Conservation (phyloP, 2,329 filamentous ascomycete species). For the Beauveria pseudobassiana region DNA sequence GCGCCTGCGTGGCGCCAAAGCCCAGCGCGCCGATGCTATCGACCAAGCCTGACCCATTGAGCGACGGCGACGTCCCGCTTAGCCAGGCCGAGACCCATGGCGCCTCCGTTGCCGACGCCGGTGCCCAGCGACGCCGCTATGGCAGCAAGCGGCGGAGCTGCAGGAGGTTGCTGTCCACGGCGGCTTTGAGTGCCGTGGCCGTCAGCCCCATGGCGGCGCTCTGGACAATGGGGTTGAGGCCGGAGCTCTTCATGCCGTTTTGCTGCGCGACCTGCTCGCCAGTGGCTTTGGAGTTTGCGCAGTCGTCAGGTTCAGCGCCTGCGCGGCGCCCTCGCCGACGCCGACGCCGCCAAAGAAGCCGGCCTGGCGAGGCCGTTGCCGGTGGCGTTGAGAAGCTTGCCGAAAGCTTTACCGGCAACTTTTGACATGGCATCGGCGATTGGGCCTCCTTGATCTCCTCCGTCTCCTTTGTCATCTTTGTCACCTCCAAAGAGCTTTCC, state of each 20-base stretch:
- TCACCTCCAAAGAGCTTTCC: background rate
- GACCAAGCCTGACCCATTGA: constrained; percentile 16
- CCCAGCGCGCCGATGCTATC: constrained; percentile 20
- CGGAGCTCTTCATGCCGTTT: constrained; percentile 22
- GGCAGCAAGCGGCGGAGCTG: constrained; percentile 13
- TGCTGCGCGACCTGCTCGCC: constrained; percentile 18
- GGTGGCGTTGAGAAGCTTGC: constrained; percentile 1
- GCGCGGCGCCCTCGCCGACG: constrained; percentile 18
- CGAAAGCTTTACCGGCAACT: background rate
- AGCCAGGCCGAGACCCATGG: constrained; percentile 18
- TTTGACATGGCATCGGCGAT: constrained; percentile 6
- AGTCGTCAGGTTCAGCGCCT: constrained; percentile 18
- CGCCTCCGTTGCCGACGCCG: constrained; percentile 19
- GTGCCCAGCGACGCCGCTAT: constrained; percentile 17
- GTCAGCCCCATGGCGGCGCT: constrained; percentile 23
- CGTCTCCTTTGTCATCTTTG: background rate
- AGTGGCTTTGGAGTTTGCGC: constrained; percentile 10
- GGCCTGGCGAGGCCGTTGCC: constrained; percentile 12
- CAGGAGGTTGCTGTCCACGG: constrained; percentile 14
- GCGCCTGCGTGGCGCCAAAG: constrained; percentile 21
- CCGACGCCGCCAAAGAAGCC: constrained; percentile 21
- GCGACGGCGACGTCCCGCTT: constrained; percentile 11
- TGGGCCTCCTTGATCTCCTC: background rate
- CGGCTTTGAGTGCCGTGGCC: constrained; percentile 20
- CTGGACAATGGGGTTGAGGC: constrained; percentile 23